Evolutionary conservation across 2,329 filamentous ascomycete genomes (phyloP).

Genomic region (Colletotrichum tabaci): DNA sequence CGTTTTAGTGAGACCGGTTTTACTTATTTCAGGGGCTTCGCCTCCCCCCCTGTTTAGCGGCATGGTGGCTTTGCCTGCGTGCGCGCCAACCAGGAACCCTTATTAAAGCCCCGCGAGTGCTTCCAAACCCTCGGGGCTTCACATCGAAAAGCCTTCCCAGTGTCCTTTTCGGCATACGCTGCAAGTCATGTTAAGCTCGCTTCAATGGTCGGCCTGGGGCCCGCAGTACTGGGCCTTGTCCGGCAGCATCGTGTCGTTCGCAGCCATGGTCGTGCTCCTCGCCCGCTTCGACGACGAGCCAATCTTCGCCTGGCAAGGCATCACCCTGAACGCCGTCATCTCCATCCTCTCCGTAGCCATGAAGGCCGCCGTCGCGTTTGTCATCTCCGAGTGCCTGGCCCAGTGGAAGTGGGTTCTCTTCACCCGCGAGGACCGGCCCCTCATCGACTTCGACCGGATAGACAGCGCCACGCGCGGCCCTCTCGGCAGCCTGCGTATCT

Average conservation of each 20-base stretch:
- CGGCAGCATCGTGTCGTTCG: background rate
- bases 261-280: background rate
- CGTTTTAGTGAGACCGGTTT: background rate
- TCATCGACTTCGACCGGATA: slow-evolving; percentile 33
- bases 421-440: background rate
- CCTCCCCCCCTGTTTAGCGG: background rate
- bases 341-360: slow-evolving; percentile 8
- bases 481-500: background rate
- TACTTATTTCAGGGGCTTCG: background rate
- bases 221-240: slow-evolving; percentile 3
- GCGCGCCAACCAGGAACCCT: background rate
- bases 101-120: background rate
- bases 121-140: background rate
- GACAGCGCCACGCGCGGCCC: slow-evolving; percentile 7
- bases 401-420: slow-evolving; percentile 37
- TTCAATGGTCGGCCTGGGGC: slow-evolving; percentile 24
- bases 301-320: slow-evolving; percentile 6
- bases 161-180: background rate
- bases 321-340: slow-evolving; percentile 11
- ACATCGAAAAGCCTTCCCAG: background rate
- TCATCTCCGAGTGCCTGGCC: slow-evolving; percentile 21
- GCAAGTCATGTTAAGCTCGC: background rate
- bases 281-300: background rate
- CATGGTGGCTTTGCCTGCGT: background rate
- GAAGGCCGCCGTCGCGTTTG: slow-evolving; percentile 1